Conservation (phyloP, 2,329 filamentous ascomycete species). For the Penicillium brasilianum region DNA sequence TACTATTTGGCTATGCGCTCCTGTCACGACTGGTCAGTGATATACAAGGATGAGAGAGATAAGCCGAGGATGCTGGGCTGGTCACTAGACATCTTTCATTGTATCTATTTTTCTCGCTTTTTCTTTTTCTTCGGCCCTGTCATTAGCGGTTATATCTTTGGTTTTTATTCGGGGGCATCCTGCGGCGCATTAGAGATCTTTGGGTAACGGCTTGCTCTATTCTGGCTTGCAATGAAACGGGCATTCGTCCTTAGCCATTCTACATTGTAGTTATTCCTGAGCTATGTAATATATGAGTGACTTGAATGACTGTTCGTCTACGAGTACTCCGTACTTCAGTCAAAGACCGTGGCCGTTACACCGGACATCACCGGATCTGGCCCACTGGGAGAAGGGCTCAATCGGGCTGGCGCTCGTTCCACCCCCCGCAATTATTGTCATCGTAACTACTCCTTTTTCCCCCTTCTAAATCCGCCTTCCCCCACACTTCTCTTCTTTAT, state of each 20-base stretch:
- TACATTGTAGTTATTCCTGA: neutral
- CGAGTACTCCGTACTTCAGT: neutral
- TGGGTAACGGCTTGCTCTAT: neutral
- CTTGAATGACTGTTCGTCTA: neutral
- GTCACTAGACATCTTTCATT: slow-evolving; percentile 7
- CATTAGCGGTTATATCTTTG: slow-evolving; percentile 21
- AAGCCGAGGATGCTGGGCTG: neutral
- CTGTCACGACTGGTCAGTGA: slow-evolving; percentile 74
- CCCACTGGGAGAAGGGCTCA: slow-evolving; percentile 14
- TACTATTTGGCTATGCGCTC: slow-evolving; percentile 82
- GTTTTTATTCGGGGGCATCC: slow-evolving; percentile 18
- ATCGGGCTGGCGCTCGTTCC: slow-evolving; percentile 31
- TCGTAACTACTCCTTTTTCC: slow-evolving; percentile 27
- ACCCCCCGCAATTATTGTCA: slow-evolving; percentile 21
- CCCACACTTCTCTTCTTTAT: slow-evolving; percentile 18
- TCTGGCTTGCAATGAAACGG: neutral
- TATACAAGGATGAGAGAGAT: slow-evolving; percentile 40
- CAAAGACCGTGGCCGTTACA: slow-evolving; percentile 27
- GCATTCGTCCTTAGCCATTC: neutral
- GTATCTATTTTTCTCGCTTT: neutral
- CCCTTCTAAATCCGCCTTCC: slow-evolving; percentile 29
- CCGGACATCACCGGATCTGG: slow-evolving; percentile 27
- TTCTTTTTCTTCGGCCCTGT: slow-evolving; percentile 7
- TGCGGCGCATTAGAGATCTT: slow-evolving; percentile 17
- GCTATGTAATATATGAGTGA: neutral